Evolutionary conservation across 768 basidiomycete species (phyloP), one percentile per base, ranked within the genome.

Genomic region (Amanita fuliginea): DNA sequence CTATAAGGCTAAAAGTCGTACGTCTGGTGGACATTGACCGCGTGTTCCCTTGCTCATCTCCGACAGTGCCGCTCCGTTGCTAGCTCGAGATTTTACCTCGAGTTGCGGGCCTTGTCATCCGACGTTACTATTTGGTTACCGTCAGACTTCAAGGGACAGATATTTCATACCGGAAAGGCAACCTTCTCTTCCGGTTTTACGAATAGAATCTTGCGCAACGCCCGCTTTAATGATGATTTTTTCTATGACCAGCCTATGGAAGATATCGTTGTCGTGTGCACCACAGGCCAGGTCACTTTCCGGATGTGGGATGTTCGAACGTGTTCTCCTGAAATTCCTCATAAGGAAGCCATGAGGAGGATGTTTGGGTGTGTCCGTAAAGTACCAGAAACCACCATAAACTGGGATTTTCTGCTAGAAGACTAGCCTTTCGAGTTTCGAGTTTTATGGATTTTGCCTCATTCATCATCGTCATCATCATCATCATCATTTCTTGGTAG

Each of bases 391-490:
- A 73, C 72, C 10, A 50, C 68, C 39, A 80, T 85, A 51, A 74
- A 87, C 64, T 88, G 86, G 86, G 86, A 88, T 61, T 87, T 83
- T 63, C 67, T 88, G 51, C 71, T 88, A 42, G 83, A 86, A 52
- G 82, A 83, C 59, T 85, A 66, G 64, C 30, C 10, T 21, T 46
- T 56, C 42, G 43, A 26, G 36, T 37, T 39, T 28, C 34, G 10
- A 16, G 16, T 43, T 49, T 45, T 21, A 14, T 19, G 32, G n/a
- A 42, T 53, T 52, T 53, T 55, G 14, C 24, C 46, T 47, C 34
- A 13, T 47, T 45, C 26, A 19, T 32, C n/a, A n/a, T n/a, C n/a
- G n/a, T n/a, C n/a, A n/a, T n/a, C n/a, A n/a, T n/a, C n/a, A n/a
- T n/a, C n/a, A n/a, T n/a, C n/a, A n/a, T n/a, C 19, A 40, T 50